phyloP scores from a whole-genome alignment of 2,329 filamentous ascomycete species.

The Cladosporium sp. region DNA sequence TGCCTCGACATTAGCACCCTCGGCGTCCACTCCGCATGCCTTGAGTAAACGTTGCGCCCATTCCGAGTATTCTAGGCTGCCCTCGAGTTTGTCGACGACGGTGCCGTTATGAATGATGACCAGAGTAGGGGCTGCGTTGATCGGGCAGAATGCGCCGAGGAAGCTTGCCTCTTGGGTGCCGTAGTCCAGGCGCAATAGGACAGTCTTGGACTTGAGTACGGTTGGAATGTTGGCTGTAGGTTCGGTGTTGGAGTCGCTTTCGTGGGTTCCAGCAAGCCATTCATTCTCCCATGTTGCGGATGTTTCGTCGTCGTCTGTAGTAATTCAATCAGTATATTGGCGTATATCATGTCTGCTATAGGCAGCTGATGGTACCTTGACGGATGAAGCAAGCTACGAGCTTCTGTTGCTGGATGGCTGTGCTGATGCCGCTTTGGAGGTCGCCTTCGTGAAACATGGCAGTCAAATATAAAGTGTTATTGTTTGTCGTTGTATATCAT shows the following conservation, averaged over 20 bases:
- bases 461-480: not conserved
- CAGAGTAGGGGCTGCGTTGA: slow-evolving; percentile 76
- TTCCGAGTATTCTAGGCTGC: slow-evolving; percentile 63
- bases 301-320: slow-evolving; percentile 63
- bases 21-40: slow-evolving; percentile 33
- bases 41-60: slow-evolving; percentile 61
- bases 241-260: slow-evolving; percentile 25
- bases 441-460: slow-evolving; percentile 80
- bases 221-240: slow-evolving; percentile 51
- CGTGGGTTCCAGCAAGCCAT: slow-evolving; percentile 30
- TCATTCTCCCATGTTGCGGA: slow-evolving; percentile 54
- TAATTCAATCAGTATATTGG: not conserved
- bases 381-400: slow-evolving; percentile 83
- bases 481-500: not conserved
- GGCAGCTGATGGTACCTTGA: slow-evolving; percentile 15
- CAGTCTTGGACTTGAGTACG: slow-evolving; percentile 50
- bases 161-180: slow-evolving; percentile 81
- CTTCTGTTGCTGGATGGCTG: slow-evolving; percentile 73
- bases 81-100: slow-evolving; percentile 73
- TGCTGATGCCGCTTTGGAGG: slow-evolving; percentile 76
- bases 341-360: not conserved
- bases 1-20: not conserved
- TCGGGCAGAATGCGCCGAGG: slow-evolving; percentile 77
- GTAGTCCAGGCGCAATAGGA: slow-evolving; percentile 69
- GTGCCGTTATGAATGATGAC: slow-evolving; percentile 75